Percentiles rank a stretch among this genome's conserved stretches.
Evolutionary conservation across 2,329 filamentous ascomycete species (phyloP).

Genomic region (Alternaria ethzedia): DNA sequence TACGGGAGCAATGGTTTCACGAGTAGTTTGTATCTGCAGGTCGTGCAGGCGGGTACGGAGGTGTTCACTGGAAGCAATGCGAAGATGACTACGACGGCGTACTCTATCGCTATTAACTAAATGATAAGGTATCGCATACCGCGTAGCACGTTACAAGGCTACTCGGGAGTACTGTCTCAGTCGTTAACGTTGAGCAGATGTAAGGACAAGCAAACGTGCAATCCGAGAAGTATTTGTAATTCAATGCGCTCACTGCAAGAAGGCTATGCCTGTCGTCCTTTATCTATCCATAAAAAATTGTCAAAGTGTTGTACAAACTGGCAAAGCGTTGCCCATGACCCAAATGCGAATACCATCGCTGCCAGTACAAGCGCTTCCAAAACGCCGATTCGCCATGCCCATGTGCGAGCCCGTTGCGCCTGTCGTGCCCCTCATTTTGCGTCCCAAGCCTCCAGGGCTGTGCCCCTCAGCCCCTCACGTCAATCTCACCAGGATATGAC

Average conservation of each 20-base stretch:
- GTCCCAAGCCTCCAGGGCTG: not conserved
- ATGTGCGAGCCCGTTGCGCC: not conserved
- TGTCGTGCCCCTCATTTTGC: not conserved
- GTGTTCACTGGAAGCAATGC: not conserved
- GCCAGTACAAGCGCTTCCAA: not conserved
- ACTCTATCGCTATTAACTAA: not conserved
- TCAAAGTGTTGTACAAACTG: not conserved
- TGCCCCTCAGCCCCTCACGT: conserved; percentile 10
- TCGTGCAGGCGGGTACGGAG: not conserved
- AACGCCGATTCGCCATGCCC: not conserved
- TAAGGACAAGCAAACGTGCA: not conserved
- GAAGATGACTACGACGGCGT: not conserved
- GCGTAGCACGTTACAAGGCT: not conserved
- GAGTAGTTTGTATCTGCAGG: not conserved
- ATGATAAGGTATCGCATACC: not conserved
- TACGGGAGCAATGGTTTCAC: not conserved
- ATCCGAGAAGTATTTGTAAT: not conserved
- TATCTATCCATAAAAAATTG: not conserved
- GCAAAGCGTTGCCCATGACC: not conserved
- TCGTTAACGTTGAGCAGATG: not conserved
- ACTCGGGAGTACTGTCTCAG: not conserved
- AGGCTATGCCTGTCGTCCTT: not conserved
- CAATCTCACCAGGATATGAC: conserved; percentile 9
- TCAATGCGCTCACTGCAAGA: not conserved
- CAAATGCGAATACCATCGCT: not conserved